Evolutionary conservation across 2,329 filamentous ascomycete species (phyloP).

Genomic region (Geosmithia flava): DNA sequence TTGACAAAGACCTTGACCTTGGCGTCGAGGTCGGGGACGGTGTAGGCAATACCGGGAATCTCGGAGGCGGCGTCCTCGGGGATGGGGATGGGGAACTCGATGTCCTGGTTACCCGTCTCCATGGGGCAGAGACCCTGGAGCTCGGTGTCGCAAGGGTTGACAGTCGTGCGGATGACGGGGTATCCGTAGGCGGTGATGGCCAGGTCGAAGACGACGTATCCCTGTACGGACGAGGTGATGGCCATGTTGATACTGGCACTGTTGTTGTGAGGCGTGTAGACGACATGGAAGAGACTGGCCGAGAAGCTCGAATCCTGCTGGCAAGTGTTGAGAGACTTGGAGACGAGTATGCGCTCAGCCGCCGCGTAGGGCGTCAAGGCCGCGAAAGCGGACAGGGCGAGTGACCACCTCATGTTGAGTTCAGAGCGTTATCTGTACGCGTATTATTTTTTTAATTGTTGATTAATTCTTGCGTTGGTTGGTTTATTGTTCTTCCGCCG

Average conservation of each 20-base stretch:
- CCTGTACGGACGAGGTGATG: conserved; percentile 70
- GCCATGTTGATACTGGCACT: conserved; percentile 63
- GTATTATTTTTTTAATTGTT: no score
- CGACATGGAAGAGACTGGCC: conserved; percentile 78
- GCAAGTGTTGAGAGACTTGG: conserved; percentile 75
- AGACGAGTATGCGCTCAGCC: conserved; percentile 59
- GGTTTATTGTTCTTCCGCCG: neutral
- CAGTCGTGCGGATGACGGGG: conserved; percentile 48
- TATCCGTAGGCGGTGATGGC: conserved; percentile 75
- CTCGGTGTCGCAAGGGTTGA: conserved; percentile 64
- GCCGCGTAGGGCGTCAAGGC: conserved; percentile 32
- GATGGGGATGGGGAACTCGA: conserved; percentile 57
- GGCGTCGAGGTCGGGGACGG: conserved; percentile 82
- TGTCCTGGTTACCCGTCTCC: conserved; percentile 69
- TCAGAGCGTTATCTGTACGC: no score
- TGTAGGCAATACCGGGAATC: conserved; percentile 78
- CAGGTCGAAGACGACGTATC: conserved; percentile 68
- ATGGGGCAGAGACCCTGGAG: conserved; percentile 79
- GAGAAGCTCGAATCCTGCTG: conserved; percentile 76
- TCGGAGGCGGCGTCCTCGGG: conserved; percentile 40
- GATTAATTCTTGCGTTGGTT: neutral
- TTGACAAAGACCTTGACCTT: conserved; percentile 75
- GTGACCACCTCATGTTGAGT: conserved; percentile 33
- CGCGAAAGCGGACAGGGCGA: conserved; percentile 30
- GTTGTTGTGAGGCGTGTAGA: conserved; percentile 64